Evolutionary conservation across 805 yeast genomes (phyloP), one percentile per base, ranked within the genome.

Genomic region (Pichia sporocuriosa): DNA sequence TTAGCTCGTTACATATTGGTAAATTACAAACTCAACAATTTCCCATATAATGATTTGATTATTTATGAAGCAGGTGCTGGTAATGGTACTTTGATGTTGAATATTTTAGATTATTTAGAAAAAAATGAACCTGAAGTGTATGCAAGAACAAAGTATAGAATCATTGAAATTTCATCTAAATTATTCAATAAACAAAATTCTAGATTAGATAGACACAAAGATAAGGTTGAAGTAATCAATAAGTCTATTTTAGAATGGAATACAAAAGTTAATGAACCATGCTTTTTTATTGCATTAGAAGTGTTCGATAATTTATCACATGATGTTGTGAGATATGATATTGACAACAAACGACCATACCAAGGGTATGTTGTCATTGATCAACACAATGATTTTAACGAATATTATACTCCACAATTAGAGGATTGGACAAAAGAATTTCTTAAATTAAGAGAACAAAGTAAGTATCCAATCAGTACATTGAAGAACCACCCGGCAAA

Each of bases 11-110:
- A 86, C 61, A 63, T 89, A 16, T 62, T 86, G 41, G 80, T 78
- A 8, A 81, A 84, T 56, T 84, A 81, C 57, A 78, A 79, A 58
- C 63, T 79, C 50, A 79, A 80, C 48, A 64, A 73, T 32, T 82
- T 77, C 51, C 90, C 89, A 1, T 79, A 80, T 53, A 68, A 72
- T 32, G 88, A 84, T 55, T 65, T 90, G 35, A 70, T 77, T 6
- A 83, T 86, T 21, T 87, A 85, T 61, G 96, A 87, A 61, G 76
- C 84, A 70, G 96, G 95, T 45, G 95, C 88, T 17, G 95, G 95
- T 50, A 86, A 86, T 54, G 95, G 95, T 32, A 85, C 94, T 0
- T 61, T 86, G 45, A 86, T 87, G 95, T 58, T 70, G 40, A 81
- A 85, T 53, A 73, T 86, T 10, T 60, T 86, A 47, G 79, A 80